Base-by-base conservation (phyloP, 179 eudicot species). In the Gypsophila paniculata region DNA sequence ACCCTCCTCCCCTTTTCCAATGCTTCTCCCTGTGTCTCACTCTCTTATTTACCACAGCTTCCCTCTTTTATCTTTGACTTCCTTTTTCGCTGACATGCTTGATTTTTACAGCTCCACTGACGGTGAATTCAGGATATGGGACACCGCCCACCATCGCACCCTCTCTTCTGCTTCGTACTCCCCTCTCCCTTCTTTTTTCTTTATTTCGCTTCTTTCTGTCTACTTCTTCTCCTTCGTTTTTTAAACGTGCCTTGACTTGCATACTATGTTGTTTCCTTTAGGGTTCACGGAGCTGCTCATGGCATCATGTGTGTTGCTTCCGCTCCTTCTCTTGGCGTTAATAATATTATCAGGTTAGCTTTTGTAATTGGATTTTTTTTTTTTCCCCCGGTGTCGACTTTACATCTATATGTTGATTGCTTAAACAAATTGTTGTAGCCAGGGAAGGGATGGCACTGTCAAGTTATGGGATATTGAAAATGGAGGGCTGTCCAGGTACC, bases 121-220 rank as follows among this genome's bases (percentile, higher is more conserved):
- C 66, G 97, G 97, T 17, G 97, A 93, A 72, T 79, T 91, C 72
- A 84, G 97, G 77, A 83, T 87, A 71, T 93, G 98, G 98, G 89
- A 93, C 55, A 85, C 86, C 1, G 48, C 78, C 34, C 96, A 93
- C 70, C 90, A 79, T 69, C 83, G 96, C 26, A 91, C 90, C 29
- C 61, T 86, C 48, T 84, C 91, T 53, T 89, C 97, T 23, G 82
- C 97, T 12, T 88, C 91, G 97, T 91, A 87, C 11, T 55, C 38
- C 25, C 34, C 32, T 57, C 8, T 14, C 53, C 55, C 5, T 66
- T 83, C 39, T 21, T 61, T 9, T 8, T 42, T 6, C 46, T 6
- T 9, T 6, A 2, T 8, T 6, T 42, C 11, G 2, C 4, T 29
- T 4, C 34, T 29, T 29, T 4, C 34, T 29, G 1, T 29, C 34